These are phyloP conservation scores for Pneumocystis carinii DNA, from an alignment of 1,139 yeast genomes.

Conservation along the genomic window DNA sequence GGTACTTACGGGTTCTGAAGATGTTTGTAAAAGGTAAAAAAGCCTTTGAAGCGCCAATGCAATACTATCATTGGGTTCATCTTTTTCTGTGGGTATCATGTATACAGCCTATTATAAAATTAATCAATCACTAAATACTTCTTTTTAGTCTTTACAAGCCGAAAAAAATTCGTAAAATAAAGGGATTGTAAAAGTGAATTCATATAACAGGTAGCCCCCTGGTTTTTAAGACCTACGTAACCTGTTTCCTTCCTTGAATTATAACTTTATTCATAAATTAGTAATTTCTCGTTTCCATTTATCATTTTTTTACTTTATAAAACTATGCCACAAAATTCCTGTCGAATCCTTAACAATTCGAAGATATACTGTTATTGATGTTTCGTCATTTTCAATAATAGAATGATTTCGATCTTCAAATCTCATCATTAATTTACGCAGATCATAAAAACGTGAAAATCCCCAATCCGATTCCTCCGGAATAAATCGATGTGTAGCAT, in stretches of 20 bases:
- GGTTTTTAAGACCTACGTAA: constrained; percentile 82
- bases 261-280: constrained; percentile 26
- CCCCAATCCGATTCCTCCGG: constrained; percentile 88
- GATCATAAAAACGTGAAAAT: constrained; percentile 58
- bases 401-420: constrained; percentile 23
- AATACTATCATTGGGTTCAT: constrained; percentile 41
- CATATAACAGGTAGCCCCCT: constrained; percentile 95
- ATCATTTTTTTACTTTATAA: no score
- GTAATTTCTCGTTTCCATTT: background rate
- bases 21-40: constrained; percentile 61
- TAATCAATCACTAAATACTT: background rate
- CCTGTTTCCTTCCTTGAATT: constrained; percentile 83
- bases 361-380: constrained; percentile 65
- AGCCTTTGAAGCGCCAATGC: constrained; percentile 77
- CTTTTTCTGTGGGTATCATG: constrained; percentile 65
- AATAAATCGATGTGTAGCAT: constrained; percentile 69
- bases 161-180: constrained; percentile 66
- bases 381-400: constrained; percentile 40
- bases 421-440: constrained; percentile 32
- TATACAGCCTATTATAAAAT: constrained; percentile 41
- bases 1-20: constrained; percentile 68
- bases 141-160: constrained; percentile 29
- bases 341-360: constrained; percentile 76
- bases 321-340: constrained; percentile 86
- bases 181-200: constrained; percentile 84